Percentiles rank a stretch among this genome's conserved stretches.
Conservation (phyloP, 2,329 filamentous ascomycete genomes). For the Chalaropsis thielavioides region DNA sequence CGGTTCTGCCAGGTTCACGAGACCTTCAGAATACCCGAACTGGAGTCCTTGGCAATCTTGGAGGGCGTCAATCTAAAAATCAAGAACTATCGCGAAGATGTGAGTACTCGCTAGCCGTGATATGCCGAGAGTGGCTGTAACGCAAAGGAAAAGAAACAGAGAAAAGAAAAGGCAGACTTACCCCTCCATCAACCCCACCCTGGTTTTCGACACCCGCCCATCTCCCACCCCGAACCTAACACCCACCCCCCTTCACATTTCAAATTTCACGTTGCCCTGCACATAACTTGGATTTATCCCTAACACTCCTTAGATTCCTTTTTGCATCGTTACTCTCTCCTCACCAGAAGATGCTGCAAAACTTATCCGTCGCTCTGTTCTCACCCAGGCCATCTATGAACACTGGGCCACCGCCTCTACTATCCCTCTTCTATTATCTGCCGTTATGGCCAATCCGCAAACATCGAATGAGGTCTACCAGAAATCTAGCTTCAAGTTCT, state of each 20-base stretch:
- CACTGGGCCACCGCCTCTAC: constrained; percentile 65
- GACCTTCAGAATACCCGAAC: constrained; percentile 74
- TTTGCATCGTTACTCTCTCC: constrained; percentile 60
- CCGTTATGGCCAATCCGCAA: constrained; percentile 3
- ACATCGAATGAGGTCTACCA: constrained; percentile 35
- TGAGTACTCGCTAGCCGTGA: constrained; percentile 31
- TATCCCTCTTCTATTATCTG: constrained; percentile 52
- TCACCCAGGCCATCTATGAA: constrained; percentile 73
- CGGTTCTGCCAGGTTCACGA: constrained; percentile 83
- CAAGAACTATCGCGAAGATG: constrained; percentile 57
- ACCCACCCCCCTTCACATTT: no score
- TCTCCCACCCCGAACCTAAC: no score
- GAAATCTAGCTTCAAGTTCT: constrained; percentile 62
- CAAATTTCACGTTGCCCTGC: not conserved
- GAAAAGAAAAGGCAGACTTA: no score
- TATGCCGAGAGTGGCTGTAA: no score
- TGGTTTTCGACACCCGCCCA: no score
- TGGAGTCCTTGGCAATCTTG: constrained; percentile 62
- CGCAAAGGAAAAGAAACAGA: no score
- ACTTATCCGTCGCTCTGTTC: constrained; percentile 62
- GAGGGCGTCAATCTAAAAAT: constrained; percentile 55
- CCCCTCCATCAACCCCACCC: no score
- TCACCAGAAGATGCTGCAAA: constrained; percentile 48
- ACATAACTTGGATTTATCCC: constrained; percentile 17
- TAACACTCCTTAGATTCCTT: constrained; percentile 53